Evolutionary conservation across 1,284 basidiomycete species (phyloP).

Genomic region (Cutaneotrichosporon dermatis): DNA sequence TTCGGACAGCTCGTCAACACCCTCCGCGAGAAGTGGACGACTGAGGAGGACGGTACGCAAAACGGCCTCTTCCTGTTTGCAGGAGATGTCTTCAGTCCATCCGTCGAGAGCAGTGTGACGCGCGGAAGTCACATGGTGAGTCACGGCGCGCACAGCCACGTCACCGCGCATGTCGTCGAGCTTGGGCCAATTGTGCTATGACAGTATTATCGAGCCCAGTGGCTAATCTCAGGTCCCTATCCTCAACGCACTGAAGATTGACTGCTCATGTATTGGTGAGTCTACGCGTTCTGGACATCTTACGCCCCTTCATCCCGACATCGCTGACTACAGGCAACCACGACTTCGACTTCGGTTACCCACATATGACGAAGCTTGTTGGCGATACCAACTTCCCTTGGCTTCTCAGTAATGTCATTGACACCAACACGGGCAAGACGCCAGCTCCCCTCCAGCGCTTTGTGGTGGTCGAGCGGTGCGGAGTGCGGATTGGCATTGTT

Average conservation of each 20-base stretch:
- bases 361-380: constrained; percentile 70
- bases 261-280: constrained; percentile 42
- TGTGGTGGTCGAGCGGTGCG: constrained; percentile 61
- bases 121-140: constrained; percentile 85
- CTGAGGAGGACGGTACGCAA: constrained; percentile 39
- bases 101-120: constrained; percentile 79
- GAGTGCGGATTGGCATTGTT: constrained; percentile 68
- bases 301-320: neutral
- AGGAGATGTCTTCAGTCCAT: constrained; percentile 81
- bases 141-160: neutral
- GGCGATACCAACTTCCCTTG: constrained; percentile 64
- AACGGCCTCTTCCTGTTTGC: constrained; percentile 82
- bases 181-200: no score
- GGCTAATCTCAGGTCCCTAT: constrained; percentile 61
- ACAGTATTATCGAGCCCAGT: neutral
- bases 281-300: neutral
- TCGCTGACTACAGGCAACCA: constrained; percentile 62
- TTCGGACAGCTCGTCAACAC: constrained; percentile 47
- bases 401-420: constrained; percentile 71
- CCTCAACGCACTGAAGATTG: constrained; percentile 57
- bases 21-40: constrained; percentile 38
- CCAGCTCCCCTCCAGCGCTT: constrained; percentile 61
- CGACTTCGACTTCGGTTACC: constrained; percentile 78
- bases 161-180: no score
- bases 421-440: constrained; percentile 58